Percentiles rank a stretch among this genome's conserved stretches.
phyloP scores from a whole-genome alignment of 495 filamentous ascomycete genomes.

The Margaritispora aquatica region DNA sequence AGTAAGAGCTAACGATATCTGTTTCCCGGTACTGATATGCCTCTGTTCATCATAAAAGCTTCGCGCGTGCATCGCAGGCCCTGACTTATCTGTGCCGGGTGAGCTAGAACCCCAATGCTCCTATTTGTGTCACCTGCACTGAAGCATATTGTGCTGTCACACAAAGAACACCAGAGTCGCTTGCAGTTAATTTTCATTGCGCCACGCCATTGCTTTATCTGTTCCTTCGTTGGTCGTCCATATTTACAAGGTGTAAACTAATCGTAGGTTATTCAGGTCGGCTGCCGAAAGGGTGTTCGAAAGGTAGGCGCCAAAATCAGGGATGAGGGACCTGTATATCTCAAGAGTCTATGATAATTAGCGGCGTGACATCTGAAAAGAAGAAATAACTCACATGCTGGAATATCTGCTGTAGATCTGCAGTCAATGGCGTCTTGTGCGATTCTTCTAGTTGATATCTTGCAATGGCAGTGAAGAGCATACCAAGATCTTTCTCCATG shows the following conservation, averaged over 20 bases:
- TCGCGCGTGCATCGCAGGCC: too few species aligned
- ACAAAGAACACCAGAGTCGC: constrained; percentile 3
- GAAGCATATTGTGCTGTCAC: constrained; percentile 4
- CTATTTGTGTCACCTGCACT: not conserved
- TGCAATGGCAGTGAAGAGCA: constrained; percentile 82
- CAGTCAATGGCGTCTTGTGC: constrained; percentile 21
- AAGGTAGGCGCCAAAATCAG: constrained; percentile 77
- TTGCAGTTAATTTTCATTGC: not conserved
- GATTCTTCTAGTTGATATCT: constrained; percentile 39
- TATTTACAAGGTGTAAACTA: constrained; percentile 37
- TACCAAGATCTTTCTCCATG: constrained; percentile 77
- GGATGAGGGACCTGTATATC: constrained; percentile 80
- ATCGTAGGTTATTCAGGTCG: constrained; percentile 51
- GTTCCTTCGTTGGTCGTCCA: not conserved
- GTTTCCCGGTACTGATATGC: too few species aligned
- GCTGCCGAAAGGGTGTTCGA: constrained; percentile 48
- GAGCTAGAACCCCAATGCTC: not conserved
- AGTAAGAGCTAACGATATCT: too few species aligned
- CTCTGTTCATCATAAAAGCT: too few species aligned
- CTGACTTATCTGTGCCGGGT: not conserved
- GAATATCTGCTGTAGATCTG: constrained; percentile 37
- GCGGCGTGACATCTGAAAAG: not conserved
- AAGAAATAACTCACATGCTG: constrained; percentile 33
- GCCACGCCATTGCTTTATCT: not conserved
- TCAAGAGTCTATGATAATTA: constrained; percentile 55